phyloP scores from a whole-genome alignment of 768 basidiomycete genomes.

The Xerocomellus intermedius region DNA sequence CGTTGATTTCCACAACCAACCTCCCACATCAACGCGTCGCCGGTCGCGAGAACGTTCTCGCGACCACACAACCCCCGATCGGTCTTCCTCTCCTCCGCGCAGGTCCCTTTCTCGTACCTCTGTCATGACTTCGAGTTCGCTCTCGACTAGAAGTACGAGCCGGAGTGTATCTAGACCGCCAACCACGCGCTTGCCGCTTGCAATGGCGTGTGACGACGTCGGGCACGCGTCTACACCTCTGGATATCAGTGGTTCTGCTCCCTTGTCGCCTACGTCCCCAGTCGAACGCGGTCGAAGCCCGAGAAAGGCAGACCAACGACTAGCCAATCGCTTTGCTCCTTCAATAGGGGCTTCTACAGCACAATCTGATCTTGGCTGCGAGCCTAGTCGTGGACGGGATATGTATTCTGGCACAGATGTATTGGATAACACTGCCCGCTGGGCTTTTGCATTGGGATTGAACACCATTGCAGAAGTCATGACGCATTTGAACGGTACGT shows the following conservation, averaged over 20 bases:
- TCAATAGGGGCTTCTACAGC: constrained; percentile 26
- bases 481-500: constrained; percentile 11
- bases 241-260: constrained; percentile 27
- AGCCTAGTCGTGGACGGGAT: constrained; percentile 21
- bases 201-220: constrained; percentile 27
- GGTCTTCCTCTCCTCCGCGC: constrained; percentile 32
- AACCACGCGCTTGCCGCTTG: constrained; percentile 24
- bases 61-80: constrained; percentile 9
- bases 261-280: constrained; percentile 19
- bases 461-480: constrained; percentile 24
- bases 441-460: constrained; percentile 25
- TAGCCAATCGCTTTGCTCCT: constrained; percentile 16
- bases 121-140: constrained; percentile 38
- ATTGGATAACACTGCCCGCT: constrained; percentile 28
- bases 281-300: constrained; percentile 31
- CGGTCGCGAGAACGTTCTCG: constrained; percentile 33
- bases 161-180: constrained; percentile 43
- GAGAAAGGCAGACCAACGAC: constrained; percentile 15
- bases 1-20: constrained; percentile 17
- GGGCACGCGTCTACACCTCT: constrained; percentile 23
- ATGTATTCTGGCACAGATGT: constrained; percentile 20
- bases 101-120: constrained; percentile 55
- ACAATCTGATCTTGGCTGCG: constrained; percentile 23
- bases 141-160: constrained; percentile 38
- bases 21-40: constrained; percentile 16